phyloP scores from a whole-genome alignment of 2,329 filamentous ascomycete genomes.

The Aureobasidium pullulans region DNA sequence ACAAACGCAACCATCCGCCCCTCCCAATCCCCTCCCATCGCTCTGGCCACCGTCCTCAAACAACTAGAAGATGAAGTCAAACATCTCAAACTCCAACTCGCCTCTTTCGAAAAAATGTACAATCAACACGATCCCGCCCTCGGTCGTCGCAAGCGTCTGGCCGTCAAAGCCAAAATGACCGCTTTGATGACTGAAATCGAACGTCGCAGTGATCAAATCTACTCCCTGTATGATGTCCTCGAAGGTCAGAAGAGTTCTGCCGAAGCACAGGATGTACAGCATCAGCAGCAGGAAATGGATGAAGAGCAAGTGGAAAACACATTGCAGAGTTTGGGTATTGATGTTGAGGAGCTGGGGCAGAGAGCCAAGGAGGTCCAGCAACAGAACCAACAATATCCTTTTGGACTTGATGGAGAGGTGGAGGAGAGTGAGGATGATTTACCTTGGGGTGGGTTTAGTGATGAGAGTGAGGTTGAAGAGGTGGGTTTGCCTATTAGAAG shows the following conservation, averaged over 20 bases:
- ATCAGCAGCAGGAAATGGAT: background rate
- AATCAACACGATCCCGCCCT: conserved; percentile 59
- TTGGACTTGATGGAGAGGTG: conserved; percentile 18
- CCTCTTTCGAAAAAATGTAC: conserved; percentile 54
- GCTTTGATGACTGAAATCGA: conserved; percentile 57
- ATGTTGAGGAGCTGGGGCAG: conserved; percentile 25
- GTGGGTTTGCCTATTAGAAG: background rate
- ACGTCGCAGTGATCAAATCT: conserved; percentile 70
- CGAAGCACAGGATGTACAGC: conserved; percentile 22
- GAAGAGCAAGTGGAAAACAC: conserved; percentile 36
- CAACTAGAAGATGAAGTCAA: conserved; percentile 70
- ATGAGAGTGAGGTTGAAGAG: conserved; percentile 22
- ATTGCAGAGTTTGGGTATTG: conserved; percentile 34
- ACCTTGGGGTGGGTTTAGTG: conserved; percentile 15
- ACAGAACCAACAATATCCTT: background rate
- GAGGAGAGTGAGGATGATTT: conserved; percentile 17
- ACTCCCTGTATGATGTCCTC: conserved; percentile 74
- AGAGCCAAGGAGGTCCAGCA: background rate
- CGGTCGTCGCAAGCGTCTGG: conserved; percentile 56
- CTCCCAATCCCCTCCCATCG: conserved; percentile 59
- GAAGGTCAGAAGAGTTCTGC: conserved; percentile 61
- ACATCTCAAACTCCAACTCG: conserved; percentile 66
- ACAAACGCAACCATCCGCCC: conserved; percentile 54
- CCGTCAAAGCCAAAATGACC: conserved; percentile 54
- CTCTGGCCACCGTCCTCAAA: conserved; percentile 78